Evolutionary conservation across 192 early-diverging fungal genomes (phyloP).

Genomic region (Coemansia sp.): DNA sequence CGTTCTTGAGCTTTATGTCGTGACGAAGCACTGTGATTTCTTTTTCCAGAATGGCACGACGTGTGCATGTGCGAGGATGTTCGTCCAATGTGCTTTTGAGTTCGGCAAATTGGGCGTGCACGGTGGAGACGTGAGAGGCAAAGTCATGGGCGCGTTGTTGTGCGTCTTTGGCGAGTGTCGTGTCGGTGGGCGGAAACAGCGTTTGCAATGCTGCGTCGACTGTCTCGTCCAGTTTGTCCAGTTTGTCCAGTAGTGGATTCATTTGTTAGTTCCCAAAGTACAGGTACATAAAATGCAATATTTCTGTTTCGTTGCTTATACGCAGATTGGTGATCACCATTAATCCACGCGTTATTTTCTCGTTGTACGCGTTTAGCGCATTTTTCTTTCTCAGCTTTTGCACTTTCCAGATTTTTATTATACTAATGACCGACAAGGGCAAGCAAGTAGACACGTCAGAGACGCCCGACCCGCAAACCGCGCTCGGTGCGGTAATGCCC

Average conservation of each 20-base stretch:
- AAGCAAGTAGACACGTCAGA: slow-evolving; percentile 31
- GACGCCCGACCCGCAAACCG: slow-evolving; percentile 9
- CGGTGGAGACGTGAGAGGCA: slow-evolving; percentile 8
- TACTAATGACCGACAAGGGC: slow-evolving; percentile 36
- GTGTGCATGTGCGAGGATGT: neutral
- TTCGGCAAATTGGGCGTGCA: slow-evolving; percentile 32
- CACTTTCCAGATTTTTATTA: neutral
- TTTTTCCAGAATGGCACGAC: slow-evolving; percentile 1
- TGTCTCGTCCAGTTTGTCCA: slow-evolving; percentile 37
- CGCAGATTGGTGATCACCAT: neutral
- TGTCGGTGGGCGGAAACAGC: slow-evolving; percentile 30
- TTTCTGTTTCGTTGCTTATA: neutral
- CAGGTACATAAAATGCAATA: neutral
- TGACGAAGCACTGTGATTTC: slow-evolving; percentile 34
- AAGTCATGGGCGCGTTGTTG: slow-evolving; percentile 51
- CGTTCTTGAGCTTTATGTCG: slow-evolving; percentile 32
- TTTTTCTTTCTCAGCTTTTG: neutral
- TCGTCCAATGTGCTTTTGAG: slow-evolving; percentile 25
- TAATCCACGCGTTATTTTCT: neutral
- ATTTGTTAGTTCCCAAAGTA: slow-evolving; percentile 7
- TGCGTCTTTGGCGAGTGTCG: slow-evolving; percentile 14
- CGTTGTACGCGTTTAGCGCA: neutral
- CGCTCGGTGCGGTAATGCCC: slow-evolving; percentile 32
- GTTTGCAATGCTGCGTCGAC: slow-evolving; percentile 28
- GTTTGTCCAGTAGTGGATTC: slow-evolving; percentile 31